Evolutionary conservation across 371 early-diverging fungal genomes (phyloP), one percentile per base, ranked within the genome.

Genomic region (Chytridiales sp.): DNA sequence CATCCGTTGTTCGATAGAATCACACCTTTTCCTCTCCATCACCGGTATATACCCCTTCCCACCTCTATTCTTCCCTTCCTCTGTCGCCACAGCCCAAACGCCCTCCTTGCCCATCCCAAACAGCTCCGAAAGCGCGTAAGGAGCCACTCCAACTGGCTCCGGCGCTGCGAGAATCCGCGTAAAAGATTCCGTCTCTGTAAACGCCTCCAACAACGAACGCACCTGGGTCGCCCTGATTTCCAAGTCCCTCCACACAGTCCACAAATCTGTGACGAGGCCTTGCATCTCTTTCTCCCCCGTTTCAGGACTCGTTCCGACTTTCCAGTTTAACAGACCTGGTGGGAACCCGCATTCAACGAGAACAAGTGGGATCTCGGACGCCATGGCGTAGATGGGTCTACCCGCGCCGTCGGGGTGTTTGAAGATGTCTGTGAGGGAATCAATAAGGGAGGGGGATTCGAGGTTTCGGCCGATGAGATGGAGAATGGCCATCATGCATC

Each of bases 401-500:
- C 88, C 87, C 4, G 41, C n/a, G 42, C 54, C 52, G 0, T 43
- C 31, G 1, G 74, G 72, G 22, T 76, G 73, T 26, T 64, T 52
- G 44, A 65, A 47, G 1, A 83, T 39, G 64, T 89, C 85, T 57
- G 88, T 66, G 59, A 93, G 40, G 32, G 68, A 56, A 42, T 73
- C 64, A 29, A 91, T 70, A 6, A 91, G 59, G 9, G 63, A 67
- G 17, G 87, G 86, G 19, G 69, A 47, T 63, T 93, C 93, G 13
- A 81, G 56, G 1, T 83, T 80, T 48, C 81, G 79, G 4, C 97
- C 98, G 3, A 95, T 84, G 35, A 89, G 72, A 56, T 95, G 88
- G 36, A 98, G 66, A 8, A 95, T 74, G 0, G 92, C 86, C 88
- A 94, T 91, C 84, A 97, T 94, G 70, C 92, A 95, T 38, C 98